Percentiles rank a stretch among this genome's conserved stretches.
phyloP scores from a whole-genome alignment of 2,329 filamentous ascomycete genomes.

The Raffaelea deltoideospora region DNA sequence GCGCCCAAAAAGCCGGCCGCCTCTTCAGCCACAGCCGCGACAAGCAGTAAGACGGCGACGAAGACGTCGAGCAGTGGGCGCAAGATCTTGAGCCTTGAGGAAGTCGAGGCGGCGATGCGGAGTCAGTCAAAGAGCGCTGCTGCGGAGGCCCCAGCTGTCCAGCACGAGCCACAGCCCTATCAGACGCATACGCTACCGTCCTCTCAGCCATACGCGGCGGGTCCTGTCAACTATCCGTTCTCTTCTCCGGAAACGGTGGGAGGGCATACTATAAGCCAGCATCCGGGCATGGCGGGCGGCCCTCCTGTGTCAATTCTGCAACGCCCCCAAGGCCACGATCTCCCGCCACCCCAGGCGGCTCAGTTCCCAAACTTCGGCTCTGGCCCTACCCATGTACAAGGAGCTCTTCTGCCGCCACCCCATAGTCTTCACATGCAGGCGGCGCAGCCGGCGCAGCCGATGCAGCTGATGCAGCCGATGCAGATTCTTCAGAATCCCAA shows the following conservation, averaged over 20 bases:
- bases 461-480: slow-evolving; percentile 46
- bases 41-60: slow-evolving; percentile 16
- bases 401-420: no score
- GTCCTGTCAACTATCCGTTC: no score
- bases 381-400: no score
- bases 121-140: slow-evolving; percentile 49
- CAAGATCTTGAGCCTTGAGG: slow-evolving; percentile 90
- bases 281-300: slow-evolving; percentile 10
- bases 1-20: slow-evolving; percentile 39
- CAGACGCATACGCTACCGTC: slow-evolving; percentile 14
- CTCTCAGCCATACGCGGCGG: no score
- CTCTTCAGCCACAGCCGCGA: slow-evolving; percentile 7
- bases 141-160: no score
- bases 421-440: no score
- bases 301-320: slow-evolving; percentile 42
- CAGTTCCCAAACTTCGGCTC: no score
- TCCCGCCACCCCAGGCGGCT: slow-evolving; percentile 21
- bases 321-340: slow-evolving; percentile 30
- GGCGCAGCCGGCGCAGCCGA: no score
- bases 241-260: slow-evolving; percentile 1
- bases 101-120: slow-evolving; percentile 89
- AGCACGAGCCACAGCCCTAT: slow-evolving; percentile 14
- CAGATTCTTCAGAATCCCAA: slow-evolving; percentile 73
- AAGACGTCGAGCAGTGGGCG: slow-evolving; percentile 31
- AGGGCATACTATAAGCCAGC: slow-evolving; percentile 1